Evolutionary conservation across 345 rosid species (phyloP), one percentile per base, ranked within the genome.

Genomic region (Psidium friedrichsthalianum): DNA sequence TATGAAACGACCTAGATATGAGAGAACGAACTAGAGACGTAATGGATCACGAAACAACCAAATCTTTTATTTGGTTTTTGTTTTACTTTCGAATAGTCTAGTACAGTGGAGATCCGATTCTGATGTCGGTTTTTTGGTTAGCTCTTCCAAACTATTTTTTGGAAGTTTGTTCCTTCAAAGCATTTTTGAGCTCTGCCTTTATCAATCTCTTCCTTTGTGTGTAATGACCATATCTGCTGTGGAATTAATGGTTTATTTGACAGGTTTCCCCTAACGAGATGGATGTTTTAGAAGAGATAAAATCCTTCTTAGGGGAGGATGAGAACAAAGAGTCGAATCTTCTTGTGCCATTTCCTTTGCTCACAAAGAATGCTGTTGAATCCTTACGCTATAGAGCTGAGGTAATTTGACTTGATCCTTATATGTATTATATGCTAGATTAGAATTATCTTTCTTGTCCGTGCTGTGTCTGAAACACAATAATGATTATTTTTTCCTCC

Each of bases 351-450:
- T 97, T 95, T 88, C 91, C 96, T 83, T 88, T 92, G 87, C 90
- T 95, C 78, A 94, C 98, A 8, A 88, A 93, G 85, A 94, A 93
- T 88, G 99, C 96, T 11, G 96, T 94, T 22, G 98, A 96, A 93
- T 94, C 94, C 84, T 89, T 97, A 80, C 92, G 98, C 83, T 96
- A 97, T 86, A 91, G 98, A 86, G 97, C 99, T 85, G 98, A 95
- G 98, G 99, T 95, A 85, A 86, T 86, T 87, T 21, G 80, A 36
- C 47, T 69, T 69, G 32, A 22, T 55, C 59, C 1, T 32, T 36
- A 7, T 2, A 18, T 21, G 18, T 21, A 4, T 2, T 2, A 36
- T 40, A 18, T 20, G 7, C 25, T 32, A 69, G 24, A 69, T 69
- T 32, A 40, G 76, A 69, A 32, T 69, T 32, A 15, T 69, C 78